Evolutionary conservation across 179 eudicot species (phyloP), one percentile per base, ranked within the genome.

Genomic region (Beta lomatogona): DNA sequence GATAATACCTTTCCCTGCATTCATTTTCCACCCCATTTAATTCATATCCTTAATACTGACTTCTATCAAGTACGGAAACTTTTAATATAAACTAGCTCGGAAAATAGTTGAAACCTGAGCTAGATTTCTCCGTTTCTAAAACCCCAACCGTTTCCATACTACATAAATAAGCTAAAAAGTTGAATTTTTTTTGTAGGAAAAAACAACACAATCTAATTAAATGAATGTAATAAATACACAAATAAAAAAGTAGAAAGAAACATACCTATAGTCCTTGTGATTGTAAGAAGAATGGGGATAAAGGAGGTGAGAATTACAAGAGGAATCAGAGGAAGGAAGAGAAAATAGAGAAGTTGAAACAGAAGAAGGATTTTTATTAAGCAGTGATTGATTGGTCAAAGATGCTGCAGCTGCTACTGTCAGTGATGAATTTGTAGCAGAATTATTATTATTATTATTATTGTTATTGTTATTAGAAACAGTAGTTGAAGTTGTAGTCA

Each of bases 1-100:
- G 87, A 10, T 77, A 84, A 68, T 89, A 88, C 82, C 94, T 88
- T 63, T 82, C 87, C 64, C 85, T 87, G 44, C 79, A 73, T 58
- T 48, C 8, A 58, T 58, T 58, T 58, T 18, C 12, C 25, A 61
- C 10, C 22, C 28, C 15, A 9, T 31, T 68, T 8, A 68, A 68
- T 16, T 68, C 21, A 31, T 6, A 16, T 16, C 45, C 19, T 0
- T 12, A 31, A 0, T 13, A 68, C 14, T 15, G 3, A 36, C 31
- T 28, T 36, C 41, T 36, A 36, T 36, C 41, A 36, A 36, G 31
- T 28, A 28, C 31, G 31, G 31, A 36, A 36, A 36, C 41, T 36
- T 36, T 4, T 28, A 28, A 28, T 28, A 28, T 36, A 36, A 4
- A 36, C 41, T 36, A 36, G 41, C 41, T 36, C 41, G 41, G 41